A percentile compares a stretch with the other conserved stretches of the same genome.
phyloP scores from a whole-genome alignment of 441 rosid genomes.

The Cnidoscolus chayamansa region DNA sequence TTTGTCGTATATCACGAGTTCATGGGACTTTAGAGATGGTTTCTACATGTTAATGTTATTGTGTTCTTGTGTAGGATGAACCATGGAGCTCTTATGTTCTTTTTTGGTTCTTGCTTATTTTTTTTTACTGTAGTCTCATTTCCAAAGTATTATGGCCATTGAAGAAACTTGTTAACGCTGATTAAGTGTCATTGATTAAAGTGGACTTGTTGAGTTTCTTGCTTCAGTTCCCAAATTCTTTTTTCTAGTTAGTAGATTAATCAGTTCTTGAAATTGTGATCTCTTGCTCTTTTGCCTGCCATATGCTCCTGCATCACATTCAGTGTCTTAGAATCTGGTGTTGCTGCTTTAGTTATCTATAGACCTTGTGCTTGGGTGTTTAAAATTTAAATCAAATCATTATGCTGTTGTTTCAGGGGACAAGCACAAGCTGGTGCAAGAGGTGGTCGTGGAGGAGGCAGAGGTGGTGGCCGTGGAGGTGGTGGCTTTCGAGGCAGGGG shows the following conservation, averaged over 20 bases:
- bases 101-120: not conserved
- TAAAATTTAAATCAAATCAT: not conserved
- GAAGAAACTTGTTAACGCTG: not conserved
- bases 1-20: not conserved
- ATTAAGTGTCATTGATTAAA: not conserved
- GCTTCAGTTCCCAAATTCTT: too few relatives aligned
- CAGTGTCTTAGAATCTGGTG: not conserved
- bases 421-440: slow-evolving; percentile 35
- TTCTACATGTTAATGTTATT: not conserved
- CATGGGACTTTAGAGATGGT: not conserved
- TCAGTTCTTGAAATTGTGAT: not conserved
- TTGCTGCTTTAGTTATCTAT: not conserved
- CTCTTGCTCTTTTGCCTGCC: too few relatives aligned
- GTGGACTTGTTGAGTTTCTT: not conserved
- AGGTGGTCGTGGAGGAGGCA: slow-evolving; percentile 60
- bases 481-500: slow-evolving; percentile 63
- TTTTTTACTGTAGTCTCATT: too few relatives aligned
- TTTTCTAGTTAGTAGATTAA: not conserved
- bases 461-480: slow-evolving; percentile 50
- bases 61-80: not conserved
- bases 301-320: too few relatives aligned
- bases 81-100: not conserved
- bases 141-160: too few relatives aligned
- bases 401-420: slow-evolving; percentile 41
- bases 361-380: not conserved